Evolutionary conservation across 2,329 filamentous ascomycete genomes (phyloP).

Genomic region (Botrytis cinerea): DNA sequence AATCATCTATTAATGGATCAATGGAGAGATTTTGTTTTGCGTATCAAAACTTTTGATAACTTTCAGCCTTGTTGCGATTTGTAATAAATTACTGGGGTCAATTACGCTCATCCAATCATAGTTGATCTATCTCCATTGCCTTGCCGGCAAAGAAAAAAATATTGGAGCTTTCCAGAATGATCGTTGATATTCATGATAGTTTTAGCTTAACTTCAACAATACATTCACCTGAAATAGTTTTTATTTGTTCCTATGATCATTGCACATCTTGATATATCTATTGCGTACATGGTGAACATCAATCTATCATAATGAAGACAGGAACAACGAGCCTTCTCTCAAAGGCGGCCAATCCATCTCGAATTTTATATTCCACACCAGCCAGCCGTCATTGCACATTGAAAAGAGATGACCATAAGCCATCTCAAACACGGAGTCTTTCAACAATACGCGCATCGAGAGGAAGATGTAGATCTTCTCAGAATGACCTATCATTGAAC

Average conservation of each 20-base stretch:
- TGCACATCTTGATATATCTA: neutral
- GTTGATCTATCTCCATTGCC: conserved; percentile 5
- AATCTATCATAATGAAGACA: conserved; percentile 37
- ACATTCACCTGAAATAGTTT: conserved; percentile 17
- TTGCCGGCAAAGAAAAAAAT: conserved; percentile 20
- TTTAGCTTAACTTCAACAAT: conserved; percentile 6
- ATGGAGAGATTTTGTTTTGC: neutral
- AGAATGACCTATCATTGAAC: conserved; percentile 3
- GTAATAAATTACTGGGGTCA: conserved; percentile 8
- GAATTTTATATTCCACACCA: conserved; percentile 37
- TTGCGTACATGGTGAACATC: neutral
- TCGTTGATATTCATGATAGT: conserved; percentile 19
- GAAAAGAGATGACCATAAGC: conserved; percentile 27
- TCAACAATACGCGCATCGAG: conserved; percentile 10
- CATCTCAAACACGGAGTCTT: conserved; percentile 30
- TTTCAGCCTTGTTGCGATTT: conserved; percentile 21
- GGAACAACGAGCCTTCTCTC: conserved; percentile 39
- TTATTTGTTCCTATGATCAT: neutral
- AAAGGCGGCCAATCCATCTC: conserved; percentile 38
- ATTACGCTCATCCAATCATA: conserved; percentile 19
- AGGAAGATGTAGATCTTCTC: conserved; percentile 3
- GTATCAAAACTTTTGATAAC: neutral
- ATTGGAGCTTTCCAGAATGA: conserved; percentile 27
- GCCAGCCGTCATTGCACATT: conserved; percentile 32
- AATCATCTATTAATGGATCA: neutral